Evolutionary conservation across 179 eudicot genomes (phyloP), one percentile per base, ranked within the genome.

Genomic region (Camellia oleifera): DNA sequence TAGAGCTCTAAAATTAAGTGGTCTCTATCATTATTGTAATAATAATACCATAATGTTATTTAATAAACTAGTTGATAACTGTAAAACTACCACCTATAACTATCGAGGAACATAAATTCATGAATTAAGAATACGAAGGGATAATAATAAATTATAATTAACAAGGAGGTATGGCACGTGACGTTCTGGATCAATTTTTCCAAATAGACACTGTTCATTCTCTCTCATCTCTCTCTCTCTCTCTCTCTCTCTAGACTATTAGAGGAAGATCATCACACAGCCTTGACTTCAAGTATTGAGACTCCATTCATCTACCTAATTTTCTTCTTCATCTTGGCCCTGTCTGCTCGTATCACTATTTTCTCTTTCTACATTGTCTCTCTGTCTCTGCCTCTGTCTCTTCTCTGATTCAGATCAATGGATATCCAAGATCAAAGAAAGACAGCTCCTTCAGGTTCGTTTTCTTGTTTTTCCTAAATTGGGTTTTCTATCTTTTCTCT

Each of bases 401-500:
- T 7, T 40, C 77, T 32, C 52, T 58, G 65, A 32, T 74, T 15
- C 66, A 17, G 52, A 13, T 42, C n/a, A 40, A 75, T 75, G 78
- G 78, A 61, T 7, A 61, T 15, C 69, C 78, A 58, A 17, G 40
- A 75, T 58, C 68, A 75, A n/a, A 61, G 23, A 11, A 61, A 75
- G 69, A n/a, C 69, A 0, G 45, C 7, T 45, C 69, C 42, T 53
- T 15, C 77, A 57, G 77, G 77, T 74, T 11, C 26, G 69, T 1
- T 23, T 66, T 3, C 4, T 44, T 69, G 5, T 69, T 13, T 66
- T 0, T 20, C 18, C 44, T 54, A 3, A 13, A 26, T 58, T 13
- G 65, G 48, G 20, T 74, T 32, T 73, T 73, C 40, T 20, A 53
- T 54, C 3, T 73, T 54, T 32, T 32, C 18, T 53, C 2, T 54